These are phyloP conservation scores for Neonectria magnoliae DNA, from an alignment of 2,329 filamentous ascomycete genomes.

Conservation along the genomic window DNA sequence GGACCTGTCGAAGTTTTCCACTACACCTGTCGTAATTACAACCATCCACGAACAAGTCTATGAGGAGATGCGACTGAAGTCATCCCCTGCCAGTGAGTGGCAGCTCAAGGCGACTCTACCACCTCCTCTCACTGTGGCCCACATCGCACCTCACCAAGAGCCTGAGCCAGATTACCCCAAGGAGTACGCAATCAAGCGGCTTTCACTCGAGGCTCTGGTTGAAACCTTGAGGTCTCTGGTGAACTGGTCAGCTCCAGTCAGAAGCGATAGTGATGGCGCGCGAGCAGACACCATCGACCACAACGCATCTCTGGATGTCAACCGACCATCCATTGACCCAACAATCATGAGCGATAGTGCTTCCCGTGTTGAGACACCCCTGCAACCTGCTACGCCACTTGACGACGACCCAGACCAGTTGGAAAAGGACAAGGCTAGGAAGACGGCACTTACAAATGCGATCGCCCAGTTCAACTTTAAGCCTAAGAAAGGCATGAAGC, in stretches of 20 bases:
- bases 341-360: constrained; percentile 64
- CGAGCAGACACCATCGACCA: constrained; percentile 46
- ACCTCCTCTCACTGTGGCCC: constrained; percentile 83
- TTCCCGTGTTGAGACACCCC: constrained; percentile 69
- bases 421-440: constrained; percentile 93
- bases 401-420: constrained; percentile 94
- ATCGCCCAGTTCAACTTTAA: constrained; percentile 97
- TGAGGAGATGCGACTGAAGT: constrained; percentile 77
- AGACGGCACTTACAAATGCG: constrained; percentile 90
- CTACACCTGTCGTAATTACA: constrained; percentile 78
- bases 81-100: constrained; percentile 77
- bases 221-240: constrained; percentile 90
- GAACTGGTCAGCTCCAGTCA: constrained; percentile 80
- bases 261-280: constrained; percentile 62
- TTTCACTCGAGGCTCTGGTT: constrained; percentile 87
- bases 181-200: constrained; percentile 91
- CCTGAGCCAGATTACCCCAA: constrained; percentile 78
- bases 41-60: constrained; percentile 85
- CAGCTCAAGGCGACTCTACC: constrained; percentile 86
- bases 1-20: constrained; percentile 88
- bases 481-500: constrained; percentile 90
- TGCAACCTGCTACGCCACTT: constrained; percentile 71
- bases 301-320: constrained; percentile 58
- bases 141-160: constrained; percentile 70
- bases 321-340: constrained; percentile 75